These are phyloP conservation scores for Albophoma yamanashiensis DNA, from an alignment of 2,329 filamentous ascomycete genomes.

Conservation along the genomic window DNA sequence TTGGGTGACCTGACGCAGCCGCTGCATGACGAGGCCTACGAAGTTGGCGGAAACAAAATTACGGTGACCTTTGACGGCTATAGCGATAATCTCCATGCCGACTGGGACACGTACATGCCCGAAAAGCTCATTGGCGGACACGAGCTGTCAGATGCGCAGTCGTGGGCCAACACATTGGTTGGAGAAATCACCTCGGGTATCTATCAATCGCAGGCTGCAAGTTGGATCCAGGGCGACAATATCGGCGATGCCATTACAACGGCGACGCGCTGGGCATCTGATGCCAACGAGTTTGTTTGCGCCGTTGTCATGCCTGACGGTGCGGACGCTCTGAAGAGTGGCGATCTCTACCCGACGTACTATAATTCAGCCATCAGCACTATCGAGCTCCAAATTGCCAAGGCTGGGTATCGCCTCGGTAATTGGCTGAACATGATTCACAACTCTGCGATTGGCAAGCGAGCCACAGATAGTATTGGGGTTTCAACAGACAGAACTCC, in stretches of 20 bases:
- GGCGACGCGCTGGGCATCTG: constrained; percentile 27
- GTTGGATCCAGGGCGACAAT: constrained; percentile 25
- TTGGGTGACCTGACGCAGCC: constrained; percentile 46
- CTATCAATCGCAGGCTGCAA: constrained; percentile 21
- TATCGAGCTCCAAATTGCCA: constrained; percentile 31
- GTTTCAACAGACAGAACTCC: neutral
- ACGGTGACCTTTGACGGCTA: constrained; percentile 39
- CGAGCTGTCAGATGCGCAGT: constrained; percentile 21
- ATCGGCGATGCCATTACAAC: constrained; percentile 18
- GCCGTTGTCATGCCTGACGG: constrained; percentile 29
- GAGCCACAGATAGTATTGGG: constrained; percentile 1
- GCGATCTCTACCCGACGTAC: constrained; percentile 28
- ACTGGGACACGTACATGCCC: constrained; percentile 51
- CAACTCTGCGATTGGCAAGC: constrained; percentile 7
- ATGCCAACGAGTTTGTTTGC: constrained; percentile 32
- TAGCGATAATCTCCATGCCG: constrained; percentile 45
- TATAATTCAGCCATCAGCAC: constrained; percentile 26
- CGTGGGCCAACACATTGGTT: constrained; percentile 25
- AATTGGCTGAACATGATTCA: constrained; percentile 20
- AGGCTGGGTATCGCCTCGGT: constrained; percentile 27
- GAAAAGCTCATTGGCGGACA: constrained; percentile 29
- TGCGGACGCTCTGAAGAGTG: constrained; percentile 22
- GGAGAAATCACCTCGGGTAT: constrained; percentile 24
- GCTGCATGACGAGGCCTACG: constrained; percentile 40
- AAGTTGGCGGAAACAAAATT: constrained; percentile 42